A percentile compares a stretch with the other conserved stretches of the same genome.
Conservation (phyloP, 2,329 filamentous ascomycete genomes). For the Alternaria viburni region DNA sequence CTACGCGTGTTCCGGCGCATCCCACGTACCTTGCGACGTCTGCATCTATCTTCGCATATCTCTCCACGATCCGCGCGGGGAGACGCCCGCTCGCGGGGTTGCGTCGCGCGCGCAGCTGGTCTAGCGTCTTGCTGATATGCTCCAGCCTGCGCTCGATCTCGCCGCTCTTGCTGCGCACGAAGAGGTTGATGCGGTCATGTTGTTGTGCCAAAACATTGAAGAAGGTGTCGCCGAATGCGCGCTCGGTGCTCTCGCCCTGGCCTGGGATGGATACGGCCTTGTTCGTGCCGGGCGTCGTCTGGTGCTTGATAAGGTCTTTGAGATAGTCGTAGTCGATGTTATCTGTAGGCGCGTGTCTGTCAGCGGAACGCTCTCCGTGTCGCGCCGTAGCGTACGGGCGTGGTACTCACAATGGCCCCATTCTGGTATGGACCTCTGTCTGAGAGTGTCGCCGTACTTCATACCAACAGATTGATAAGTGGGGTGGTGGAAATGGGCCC, state of each 20-base stretch:
- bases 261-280: slow-evolving; percentile 77
- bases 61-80: slow-evolving; percentile 55
- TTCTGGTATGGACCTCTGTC: slow-evolving; percentile 78
- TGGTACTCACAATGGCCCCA: slow-evolving; percentile 72
- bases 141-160: slow-evolving; percentile 73
- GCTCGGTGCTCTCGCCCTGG: slow-evolving; percentile 61
- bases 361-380: slow-evolving; percentile 11
- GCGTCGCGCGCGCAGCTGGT: slow-evolving; percentile 37
- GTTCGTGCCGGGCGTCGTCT: slow-evolving; percentile 75
- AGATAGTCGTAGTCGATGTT: slow-evolving; percentile 90
- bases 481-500: slow-evolving; percentile 3
- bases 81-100: slow-evolving; percentile 34
- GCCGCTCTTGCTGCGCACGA: slow-evolving; percentile 79
- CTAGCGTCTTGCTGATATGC: slow-evolving; percentile 49
- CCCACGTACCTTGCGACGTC: slow-evolving; percentile 53
- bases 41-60: slow-evolving; percentile 58
- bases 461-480: slow-evolving; percentile 51
- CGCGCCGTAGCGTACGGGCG: background rate
- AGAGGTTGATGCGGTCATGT: slow-evolving; percentile 78
- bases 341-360: slow-evolving; percentile 56
- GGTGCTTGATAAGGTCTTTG: slow-evolving; percentile 81
- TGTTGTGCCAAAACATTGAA: slow-evolving; percentile 74
- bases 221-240: slow-evolving; percentile 73
- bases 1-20: background rate
- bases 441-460: slow-evolving; percentile 79